Base-by-base conservation (phyloP, 345 rosid genomes). In the Salix koriyanagi region DNA sequence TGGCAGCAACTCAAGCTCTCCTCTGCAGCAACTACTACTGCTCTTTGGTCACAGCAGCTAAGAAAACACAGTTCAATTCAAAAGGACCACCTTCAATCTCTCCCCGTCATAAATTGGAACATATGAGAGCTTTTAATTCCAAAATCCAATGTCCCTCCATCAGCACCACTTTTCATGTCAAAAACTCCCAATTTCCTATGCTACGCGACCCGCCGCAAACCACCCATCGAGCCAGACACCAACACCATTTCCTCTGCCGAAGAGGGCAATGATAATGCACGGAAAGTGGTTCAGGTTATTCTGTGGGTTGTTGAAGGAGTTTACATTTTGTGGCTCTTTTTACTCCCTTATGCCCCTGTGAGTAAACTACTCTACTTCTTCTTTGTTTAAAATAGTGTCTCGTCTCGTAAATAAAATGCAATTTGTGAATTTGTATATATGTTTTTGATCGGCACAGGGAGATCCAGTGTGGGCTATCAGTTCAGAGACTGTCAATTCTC, bases 381-480 rank as follows among this genome's bases (percentile, higher is more conserved):
- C 26, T n/a, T 56, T 3, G 16, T n/a, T 56, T n/a, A 21, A 19
- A 21, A 54, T 7, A 2, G 7, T 5, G 12, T n/a, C 0, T 10
- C 26, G 3, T 21, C 11, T 56, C 1, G 10, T 56, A 7, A 21
- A 7, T 21, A 8, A 56, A 56, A 1, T 52, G 58, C 62, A 56
- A 7, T 42, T 15, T 37, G 25, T 15, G 56, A 61, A 28, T 26
- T 70, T 26, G 21, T n/a, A 25, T n/a, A 1, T 26, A 19, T 46
- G 34, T 5, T 7, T 75, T 26, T 36, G 52, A 16, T 62, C 7
- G 36, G 25, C 50, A 77, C 87, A 93, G 98, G 96, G 98, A 71
- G 96, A 96, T 87, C 97, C 98, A 4, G 96, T 93, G 70, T 93
- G 98, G 96, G 92, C 90, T 6, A 90, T 93, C 75, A 91, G 94